Evolutionary conservation across 768 basidiomycete genomes (phyloP).

Genomic region (Boletus rufocinnamomeus): DNA sequence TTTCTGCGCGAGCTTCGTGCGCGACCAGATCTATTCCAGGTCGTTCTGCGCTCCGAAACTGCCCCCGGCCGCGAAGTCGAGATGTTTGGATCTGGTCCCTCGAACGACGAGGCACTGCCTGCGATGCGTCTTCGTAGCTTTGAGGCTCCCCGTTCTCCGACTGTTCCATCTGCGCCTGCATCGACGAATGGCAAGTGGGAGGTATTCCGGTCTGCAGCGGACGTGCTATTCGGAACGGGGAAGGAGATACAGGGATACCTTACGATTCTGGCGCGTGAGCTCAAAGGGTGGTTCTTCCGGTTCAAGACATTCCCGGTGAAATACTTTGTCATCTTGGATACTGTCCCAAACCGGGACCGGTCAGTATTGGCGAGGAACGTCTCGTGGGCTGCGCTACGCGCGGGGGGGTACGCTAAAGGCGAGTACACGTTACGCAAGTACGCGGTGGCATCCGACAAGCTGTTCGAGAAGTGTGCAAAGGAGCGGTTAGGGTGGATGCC

Average conservation of each 20-base stretch:
- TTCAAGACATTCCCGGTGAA: conserved; percentile 36
- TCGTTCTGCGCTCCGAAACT: conserved; percentile 33
- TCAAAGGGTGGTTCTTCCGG: conserved; percentile 28
- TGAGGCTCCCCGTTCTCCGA: conserved; percentile 22
- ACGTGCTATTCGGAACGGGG: conserved; percentile 25
- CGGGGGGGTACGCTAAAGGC: conserved; percentile 28
- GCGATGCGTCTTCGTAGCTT: conserved; percentile 19
- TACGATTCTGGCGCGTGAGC: background rate
- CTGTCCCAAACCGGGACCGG: conserved; percentile 3
- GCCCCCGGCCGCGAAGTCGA: conserved; percentile 26
- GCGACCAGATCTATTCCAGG: conserved; percentile 35
- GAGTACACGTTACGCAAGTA: conserved; percentile 20
- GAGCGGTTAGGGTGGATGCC: conserved; percentile 27
- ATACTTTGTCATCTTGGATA: conserved; percentile 33
- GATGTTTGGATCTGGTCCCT: conserved; percentile 26
- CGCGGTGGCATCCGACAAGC: conserved; percentile 17
- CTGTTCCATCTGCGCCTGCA: background rate
- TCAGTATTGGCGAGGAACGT: conserved; percentile 8
- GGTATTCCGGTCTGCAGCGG: conserved; percentile 13
- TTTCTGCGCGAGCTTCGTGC: conserved; percentile 34
- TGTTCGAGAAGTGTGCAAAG: conserved; percentile 17
- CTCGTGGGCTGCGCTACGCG: conserved; percentile 29
- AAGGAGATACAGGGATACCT: conserved; percentile 13
- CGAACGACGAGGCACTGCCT: conserved; percentile 9
- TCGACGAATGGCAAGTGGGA: conserved; percentile 15